Base-by-base conservation (phyloP, 257 asterid species). In the Linaria vulgaris region DNA sequence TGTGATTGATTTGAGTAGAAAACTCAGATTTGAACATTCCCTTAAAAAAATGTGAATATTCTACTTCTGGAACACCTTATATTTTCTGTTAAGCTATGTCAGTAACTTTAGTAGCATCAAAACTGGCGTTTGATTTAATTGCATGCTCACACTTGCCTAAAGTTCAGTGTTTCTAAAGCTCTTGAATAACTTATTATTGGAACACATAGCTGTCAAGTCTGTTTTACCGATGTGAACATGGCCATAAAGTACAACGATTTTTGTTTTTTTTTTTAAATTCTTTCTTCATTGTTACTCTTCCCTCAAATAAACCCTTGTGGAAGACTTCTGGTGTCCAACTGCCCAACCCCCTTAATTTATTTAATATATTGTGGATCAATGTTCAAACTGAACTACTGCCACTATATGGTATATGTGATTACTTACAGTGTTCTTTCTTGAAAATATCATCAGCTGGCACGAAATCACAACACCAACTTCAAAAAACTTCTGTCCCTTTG, bases 391-490 rank as follows among this genome's bases (percentile, higher is more conserved):
- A 60, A 11, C 9, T 4, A 34, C 10, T 1, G 6, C 41, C 9
- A 34, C 10, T 3, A 3, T 30, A 30, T 30, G 41, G 10, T 34
- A 34, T 34, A 34, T 34, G 41, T 3, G 1, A 34, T 34, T 2
- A 34, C 41, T 34, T 34, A 34, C 41, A 34, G 1, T 34, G 57
- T 68, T 78, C 61, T 64, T 61, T 43, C 59, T 47, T 59, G 25
- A 72, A 64, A 74, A 47, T 66, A 74, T 57, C 77, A 60, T 66
- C 71, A 13, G 53, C 39, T 44, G 56, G 63, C 48, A 9, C 72
- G 27, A 61, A 67, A 64, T 66, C 75, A 23, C 51, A 51, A 54
- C 59, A 61, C 67, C 72, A 50, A 20, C 31, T 75, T 64, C 82
- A 70, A 53, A 72, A 72, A 25, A 74, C 73, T 38, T 48, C 75